Conservation (phyloP, 306 rosid species). For the Citrullus amarus region DNA sequence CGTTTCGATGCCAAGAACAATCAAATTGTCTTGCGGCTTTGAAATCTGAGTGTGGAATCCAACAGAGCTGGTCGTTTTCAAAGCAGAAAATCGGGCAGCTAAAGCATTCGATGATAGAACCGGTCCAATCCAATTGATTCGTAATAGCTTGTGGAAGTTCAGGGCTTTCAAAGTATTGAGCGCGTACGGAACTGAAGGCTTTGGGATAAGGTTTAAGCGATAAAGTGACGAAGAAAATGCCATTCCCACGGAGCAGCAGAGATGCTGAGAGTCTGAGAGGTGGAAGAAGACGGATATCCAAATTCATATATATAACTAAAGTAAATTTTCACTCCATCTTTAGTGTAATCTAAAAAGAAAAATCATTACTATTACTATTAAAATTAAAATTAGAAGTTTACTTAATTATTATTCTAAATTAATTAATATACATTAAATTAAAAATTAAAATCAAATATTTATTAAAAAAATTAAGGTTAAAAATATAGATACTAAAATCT, state of each 20-base stretch:
- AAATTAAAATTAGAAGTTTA: no score
- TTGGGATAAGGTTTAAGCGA: constrained; percentile 53
- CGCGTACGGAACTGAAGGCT: constrained; percentile 25
- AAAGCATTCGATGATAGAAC: constrained; percentile 8
- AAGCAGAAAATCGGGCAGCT: constrained; percentile 4
- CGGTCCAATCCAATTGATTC: constrained; percentile 10
- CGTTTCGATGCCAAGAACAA: constrained; percentile 87
- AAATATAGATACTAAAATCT: no score
- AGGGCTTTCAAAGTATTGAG: constrained; percentile 12
- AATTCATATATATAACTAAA: no score
- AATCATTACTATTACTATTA: no score
- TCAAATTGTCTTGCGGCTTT: constrained; percentile 21
- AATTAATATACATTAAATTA: no score
- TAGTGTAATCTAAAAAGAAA: no score
- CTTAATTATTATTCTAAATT: no score
- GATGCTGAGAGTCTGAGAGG: background rate
- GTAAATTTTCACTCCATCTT: no score
- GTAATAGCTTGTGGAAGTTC: constrained; percentile 16
- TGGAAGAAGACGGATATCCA: background rate
- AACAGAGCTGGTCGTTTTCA: background rate
- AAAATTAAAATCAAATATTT: no score
- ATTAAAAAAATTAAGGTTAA: no score
- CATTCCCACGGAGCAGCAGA: constrained; percentile 15
- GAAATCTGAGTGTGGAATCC: constrained; percentile 9
- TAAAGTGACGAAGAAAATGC: constrained; percentile 44